Evolutionary conservation across 129 eudicot genomes (phyloP), one percentile per base, ranked within the genome.

Genomic region (Centaurea solstitialis): DNA sequence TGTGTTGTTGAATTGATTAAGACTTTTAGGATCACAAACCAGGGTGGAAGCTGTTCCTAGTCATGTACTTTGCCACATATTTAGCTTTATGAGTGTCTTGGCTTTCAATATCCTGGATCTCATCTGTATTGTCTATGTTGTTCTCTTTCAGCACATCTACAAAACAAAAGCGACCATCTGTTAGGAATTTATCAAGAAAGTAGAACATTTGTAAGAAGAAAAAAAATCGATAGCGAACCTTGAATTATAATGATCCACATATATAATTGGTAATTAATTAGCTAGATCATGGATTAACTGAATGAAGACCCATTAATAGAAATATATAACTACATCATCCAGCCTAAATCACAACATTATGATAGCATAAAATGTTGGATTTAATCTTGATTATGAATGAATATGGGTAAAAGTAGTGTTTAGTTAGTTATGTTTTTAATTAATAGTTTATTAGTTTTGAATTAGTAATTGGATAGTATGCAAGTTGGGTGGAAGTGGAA

Each of bases 11-110:
- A 26, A 1, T 26, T 26, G 30, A 26, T 26, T 26, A 26, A 26
- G 30, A 26, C 30, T 26, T 26, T 26, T 26, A 68, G 41, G 37
- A 38, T 75, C 70, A 70, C 82, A 57, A 70, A 79, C 82, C 82
- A 4, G 70, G 2, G 70, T 53, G 24, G 50, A 70, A 22, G 71
- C 6, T 53, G 76, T 57, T 70, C 37, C 13, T 50, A 7, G 9
- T 26, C n/a, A n/a, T 26, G 76, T 35, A 11, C 24, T 53, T 70
- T 2, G 40, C 7, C 18, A 22, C 18, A 79, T 9, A 13, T 6
- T 71, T 71, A 13, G 38, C 66, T 5, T 11, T 43, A 26, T 68
- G 33, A 2, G 74, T 13, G 5, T 7, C 24, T 17, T 79, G 70
- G 62, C 53, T 79, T 20, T 80, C 78, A 24, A 61, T 59, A 39